Percentiles rank a stretch among this genome's conserved stretches.
Conservation (phyloP, 306 rosid genomes). For the Rosa multiflora region DNA sequence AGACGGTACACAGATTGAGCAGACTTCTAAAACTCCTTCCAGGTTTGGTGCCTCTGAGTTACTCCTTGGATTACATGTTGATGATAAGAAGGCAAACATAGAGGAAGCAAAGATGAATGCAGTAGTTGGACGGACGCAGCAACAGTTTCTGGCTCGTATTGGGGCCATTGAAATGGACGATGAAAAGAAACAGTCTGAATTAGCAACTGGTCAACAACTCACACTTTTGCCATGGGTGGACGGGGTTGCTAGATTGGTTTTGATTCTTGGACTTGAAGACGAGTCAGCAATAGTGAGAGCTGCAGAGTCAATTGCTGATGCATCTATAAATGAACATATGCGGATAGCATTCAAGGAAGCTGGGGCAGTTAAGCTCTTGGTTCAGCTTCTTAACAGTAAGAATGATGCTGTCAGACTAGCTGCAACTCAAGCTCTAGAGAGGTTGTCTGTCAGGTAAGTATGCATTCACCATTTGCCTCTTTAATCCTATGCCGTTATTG, state of each 20-base stretch:
- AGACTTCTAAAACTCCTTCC: constrained; percentile 53
- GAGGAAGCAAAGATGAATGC: constrained; percentile 79
- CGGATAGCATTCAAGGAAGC: constrained; percentile 87
- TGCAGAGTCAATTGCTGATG: constrained; percentile 70
- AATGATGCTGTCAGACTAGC: constrained; percentile 54
- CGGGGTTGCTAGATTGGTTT: constrained; percentile 84
- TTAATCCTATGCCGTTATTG: not conserved
- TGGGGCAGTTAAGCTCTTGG: constrained; percentile 70
- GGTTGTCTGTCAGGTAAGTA: constrained; percentile 70
- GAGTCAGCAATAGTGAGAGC: constrained; percentile 57
- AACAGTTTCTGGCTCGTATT: constrained; percentile 75
- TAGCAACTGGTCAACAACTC: constrained; percentile 33
- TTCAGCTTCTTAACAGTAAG: constrained; percentile 48
- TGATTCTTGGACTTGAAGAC: constrained; percentile 73
- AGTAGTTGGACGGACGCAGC: constrained; percentile 63
- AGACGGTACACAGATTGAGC: constrained; percentile 78
- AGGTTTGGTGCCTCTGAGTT: constrained; percentile 77
- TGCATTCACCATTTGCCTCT: not conserved
- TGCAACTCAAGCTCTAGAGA: constrained; percentile 62
- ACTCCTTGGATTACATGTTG: constrained; percentile 73
- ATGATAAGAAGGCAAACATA: constrained; percentile 45
- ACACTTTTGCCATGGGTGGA: constrained; percentile 80
- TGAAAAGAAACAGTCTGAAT: constrained; percentile 38
- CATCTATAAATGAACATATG: constrained; percentile 75
- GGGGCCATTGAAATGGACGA: constrained; percentile 75